These are phyloP conservation scores for Xylona heveae DNA, from an alignment of 495 filamentous ascomycete genomes.

Conservation along the genomic window DNA sequence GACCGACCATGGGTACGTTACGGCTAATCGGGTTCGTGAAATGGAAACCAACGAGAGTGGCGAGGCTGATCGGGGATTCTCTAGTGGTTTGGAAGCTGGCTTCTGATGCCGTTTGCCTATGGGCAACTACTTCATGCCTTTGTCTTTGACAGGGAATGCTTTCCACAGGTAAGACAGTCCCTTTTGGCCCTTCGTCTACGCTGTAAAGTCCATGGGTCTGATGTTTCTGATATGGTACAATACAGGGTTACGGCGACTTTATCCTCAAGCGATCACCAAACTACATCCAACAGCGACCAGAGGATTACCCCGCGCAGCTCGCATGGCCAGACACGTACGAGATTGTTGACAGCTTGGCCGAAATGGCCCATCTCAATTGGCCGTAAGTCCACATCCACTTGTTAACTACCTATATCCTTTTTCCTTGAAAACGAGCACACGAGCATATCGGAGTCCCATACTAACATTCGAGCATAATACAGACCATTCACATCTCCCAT, in stretches of 20 bases:
- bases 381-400: constrained; percentile 35
- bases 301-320: constrained; percentile 37
- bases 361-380: constrained; percentile 65
- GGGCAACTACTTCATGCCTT: constrained; percentile 83
- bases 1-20: constrained; percentile 22
- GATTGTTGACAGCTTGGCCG: constrained; percentile 60
- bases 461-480: constrained; percentile 5
- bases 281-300: constrained; percentile 59
- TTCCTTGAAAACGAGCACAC: constrained; percentile 2
- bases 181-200: constrained; percentile 1
- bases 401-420: too few species aligned
- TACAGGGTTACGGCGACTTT: constrained; percentile 45
- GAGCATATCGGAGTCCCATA: too few species aligned
- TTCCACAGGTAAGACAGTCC: constrained; percentile 31
- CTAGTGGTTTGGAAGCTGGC: constrained; percentile 91
- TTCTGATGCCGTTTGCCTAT: constrained; percentile 79
- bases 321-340: constrained; percentile 57
- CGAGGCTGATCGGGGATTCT: constrained; percentile 26
- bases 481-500: constrained; percentile 68
- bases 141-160: constrained; percentile 81
- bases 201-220: not conserved
- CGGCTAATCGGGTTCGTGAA: not conserved
- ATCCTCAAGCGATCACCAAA: constrained; percentile 51
- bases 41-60: constrained; percentile 8
- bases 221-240: not conserved